Evolutionary conservation across 75 land plant genomes (phyloP).

Genomic region (Pinus taeda): DNA sequence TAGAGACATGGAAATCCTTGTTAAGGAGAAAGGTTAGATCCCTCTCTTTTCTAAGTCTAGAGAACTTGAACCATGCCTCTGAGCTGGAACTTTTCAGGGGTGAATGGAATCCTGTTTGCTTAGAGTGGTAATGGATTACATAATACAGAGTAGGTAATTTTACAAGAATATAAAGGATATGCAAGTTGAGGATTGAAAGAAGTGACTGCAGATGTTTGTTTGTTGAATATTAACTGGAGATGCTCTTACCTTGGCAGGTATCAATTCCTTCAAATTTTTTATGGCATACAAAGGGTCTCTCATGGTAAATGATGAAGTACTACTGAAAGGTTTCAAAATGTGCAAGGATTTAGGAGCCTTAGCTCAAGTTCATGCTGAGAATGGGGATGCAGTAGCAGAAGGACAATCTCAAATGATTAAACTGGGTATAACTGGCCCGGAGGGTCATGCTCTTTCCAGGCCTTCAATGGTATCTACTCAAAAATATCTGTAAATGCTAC

Average conservation of each 20-base stretch:
- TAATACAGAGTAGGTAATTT: not conserved
- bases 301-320: constrained; percentile 87
- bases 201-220: no score
- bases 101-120: not conserved
- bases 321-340: constrained; percentile 79
- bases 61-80: not conserved
- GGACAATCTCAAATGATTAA: constrained; percentile 88
- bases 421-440: constrained; percentile 96
- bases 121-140: not conserved
- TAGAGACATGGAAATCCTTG: constrained; percentile 89
- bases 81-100: not conserved
- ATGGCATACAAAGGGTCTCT: constrained; percentile 95
- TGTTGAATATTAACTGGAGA: not conserved
- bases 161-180: no score
- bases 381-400: constrained; percentile 96
- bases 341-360: constrained; percentile 94
- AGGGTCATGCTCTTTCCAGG: constrained; percentile 97
- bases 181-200: no score
- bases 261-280: constrained; percentile 98
- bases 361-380: constrained; percentile 98
- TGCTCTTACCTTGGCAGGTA: constrained; percentile 43
- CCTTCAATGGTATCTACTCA: constrained; percentile 72
- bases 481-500: not conserved
- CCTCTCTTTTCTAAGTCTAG: not conserved
- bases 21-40: constrained; percentile 76